phyloP scores from a whole-genome alignment of 2,329 filamentous ascomycete species.

The Chaetomium olivaceum region DNA sequence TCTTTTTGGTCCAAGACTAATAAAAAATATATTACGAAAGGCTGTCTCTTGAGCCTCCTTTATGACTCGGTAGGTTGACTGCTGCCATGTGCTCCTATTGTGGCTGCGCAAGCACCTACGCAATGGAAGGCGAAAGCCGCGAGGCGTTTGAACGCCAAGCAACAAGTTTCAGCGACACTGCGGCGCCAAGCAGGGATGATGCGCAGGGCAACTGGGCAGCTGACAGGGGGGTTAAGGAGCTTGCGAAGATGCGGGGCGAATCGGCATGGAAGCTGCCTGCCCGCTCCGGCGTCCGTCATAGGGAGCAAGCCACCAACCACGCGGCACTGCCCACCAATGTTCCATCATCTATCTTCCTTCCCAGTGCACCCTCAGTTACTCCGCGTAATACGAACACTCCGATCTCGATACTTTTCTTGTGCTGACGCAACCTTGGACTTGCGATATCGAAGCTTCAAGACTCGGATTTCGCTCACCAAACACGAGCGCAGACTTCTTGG shows the following conservation, averaged over 20 bases:
- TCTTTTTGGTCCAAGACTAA: too few species aligned
- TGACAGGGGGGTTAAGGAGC: conserved; percentile 2
- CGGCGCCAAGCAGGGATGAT: conserved; percentile 8
- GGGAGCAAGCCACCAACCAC: conserved; percentile 23
- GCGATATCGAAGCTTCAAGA: not conserved
- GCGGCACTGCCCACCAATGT: conserved; percentile 25
- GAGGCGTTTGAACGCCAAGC: conserved; percentile 17
- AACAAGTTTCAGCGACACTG: not conserved
- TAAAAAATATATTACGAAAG: too few species aligned
- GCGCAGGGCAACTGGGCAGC: conserved; percentile 11
- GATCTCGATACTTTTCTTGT: not conserved
- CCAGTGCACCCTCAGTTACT: not conserved
- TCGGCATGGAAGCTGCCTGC: conserved; percentile 16
- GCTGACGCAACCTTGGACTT: conserved; percentile 17
- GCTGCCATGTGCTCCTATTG: not conserved
- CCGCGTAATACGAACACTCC: not conserved
- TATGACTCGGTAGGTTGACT: not conserved
- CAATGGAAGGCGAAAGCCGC: conserved; percentile 20
- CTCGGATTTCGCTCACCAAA: not conserved
- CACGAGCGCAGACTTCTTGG: not conserved
- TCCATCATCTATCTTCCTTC: conserved; percentile 12
- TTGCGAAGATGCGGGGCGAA: conserved; percentile 14
- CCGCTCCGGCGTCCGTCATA: conserved; percentile 6
- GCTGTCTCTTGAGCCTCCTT: too few species aligned
- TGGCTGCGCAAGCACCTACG: conserved; percentile 31